Percentiles rank a stretch among this genome's conserved stretches.
These are phyloP conservation scores for Epichloe gansuensis DNA, from an alignment of 2,329 filamentous ascomycete genomes.

Conservation along the genomic window DNA sequence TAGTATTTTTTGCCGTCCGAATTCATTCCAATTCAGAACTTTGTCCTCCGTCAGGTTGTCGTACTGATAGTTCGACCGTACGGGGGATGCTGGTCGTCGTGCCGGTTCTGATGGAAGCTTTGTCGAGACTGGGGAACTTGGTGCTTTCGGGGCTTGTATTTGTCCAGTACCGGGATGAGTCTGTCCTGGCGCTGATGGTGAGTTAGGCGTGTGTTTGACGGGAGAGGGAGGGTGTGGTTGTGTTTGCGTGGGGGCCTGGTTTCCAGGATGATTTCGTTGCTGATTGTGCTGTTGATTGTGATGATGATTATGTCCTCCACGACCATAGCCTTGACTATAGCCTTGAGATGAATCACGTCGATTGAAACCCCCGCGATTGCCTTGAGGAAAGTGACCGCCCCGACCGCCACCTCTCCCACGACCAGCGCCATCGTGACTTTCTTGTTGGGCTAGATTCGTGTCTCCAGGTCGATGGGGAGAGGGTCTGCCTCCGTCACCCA, in stretches of 20 bases:
- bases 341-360: conserved; percentile 40
- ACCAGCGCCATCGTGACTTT: conserved; percentile 37
- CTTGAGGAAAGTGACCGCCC: conserved; percentile 28
- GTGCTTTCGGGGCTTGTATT: conserved; percentile 8
- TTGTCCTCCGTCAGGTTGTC: conserved; percentile 60
- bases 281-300: conserved; percentile 10
- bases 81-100: conserved; percentile 12
- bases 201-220: conserved; percentile 9
- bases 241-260: conserved; percentile 9
- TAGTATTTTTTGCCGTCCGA: conserved; percentile 54
- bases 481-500: conserved; percentile 38
- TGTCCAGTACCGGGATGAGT: neutral
- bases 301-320: conserved; percentile 14
- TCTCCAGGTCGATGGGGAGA: conserved; percentile 51
- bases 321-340: conserved; percentile 20
- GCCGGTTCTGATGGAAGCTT: conserved; percentile 11
- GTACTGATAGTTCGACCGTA: conserved; percentile 50
- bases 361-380: conserved; percentile 31
- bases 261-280: conserved; percentile 9
- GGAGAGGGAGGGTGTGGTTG: conserved; percentile 14
- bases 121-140: conserved; percentile 7
- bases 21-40: conserved; percentile 52
- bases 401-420: conserved; percentile 26
- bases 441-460: conserved; percentile 42
- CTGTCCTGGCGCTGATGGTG: conserved; percentile 8